A percentile compares a stretch with the other conserved stretches of the same genome.
These are phyloP conservation scores for Phaeomoniella chlamydospora DNA, from an alignment of 2,329 filamentous ascomycete species.

Conservation along the genomic window DNA sequence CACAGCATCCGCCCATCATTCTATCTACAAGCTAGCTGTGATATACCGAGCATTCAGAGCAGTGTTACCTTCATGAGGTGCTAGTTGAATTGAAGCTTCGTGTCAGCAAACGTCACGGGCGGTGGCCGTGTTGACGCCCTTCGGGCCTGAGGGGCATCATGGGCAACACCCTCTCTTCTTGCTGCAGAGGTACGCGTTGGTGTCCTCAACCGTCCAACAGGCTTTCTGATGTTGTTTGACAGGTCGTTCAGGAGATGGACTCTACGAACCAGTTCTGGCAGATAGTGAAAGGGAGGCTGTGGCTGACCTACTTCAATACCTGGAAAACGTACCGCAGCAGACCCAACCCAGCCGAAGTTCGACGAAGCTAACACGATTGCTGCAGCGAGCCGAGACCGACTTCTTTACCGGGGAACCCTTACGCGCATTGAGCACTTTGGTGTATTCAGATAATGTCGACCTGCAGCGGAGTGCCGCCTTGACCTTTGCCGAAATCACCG, in stretches of 20 bases:
- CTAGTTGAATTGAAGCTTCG: background rate
- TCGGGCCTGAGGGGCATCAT: constrained; percentile 10
- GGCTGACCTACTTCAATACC: constrained; percentile 83
- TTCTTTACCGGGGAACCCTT: constrained; percentile 96
- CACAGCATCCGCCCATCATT: too few species aligned
- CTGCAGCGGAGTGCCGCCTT: constrained; percentile 92
- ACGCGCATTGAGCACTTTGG: constrained; percentile 82
- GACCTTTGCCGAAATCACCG: constrained; percentile 97
- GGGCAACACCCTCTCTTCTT: constrained; percentile 13
- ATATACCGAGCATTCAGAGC: too few species aligned
- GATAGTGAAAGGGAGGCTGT: constrained; percentile 96
- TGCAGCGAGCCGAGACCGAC: constrained; percentile 83
- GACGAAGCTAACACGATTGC: constrained; percentile 8
- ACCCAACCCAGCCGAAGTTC: background rate
- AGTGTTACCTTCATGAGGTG: too few species aligned
- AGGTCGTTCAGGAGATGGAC: constrained; percentile 66
- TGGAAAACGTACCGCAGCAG: constrained; percentile 72
- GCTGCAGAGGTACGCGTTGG: constrained; percentile 11
- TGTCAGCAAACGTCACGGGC: constrained; percentile 1
- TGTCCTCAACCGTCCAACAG: background rate
- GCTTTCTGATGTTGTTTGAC: constrained; percentile 4
- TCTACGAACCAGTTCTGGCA: constrained; percentile 77
- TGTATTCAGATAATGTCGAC: constrained; percentile 98
- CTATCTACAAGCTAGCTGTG: too few species aligned
- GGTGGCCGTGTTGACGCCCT: constrained; percentile 4